These are phyloP conservation scores for Emmonsiellopsis sp. DNA, from an alignment of 2,329 filamentous ascomycete species.

Conservation along the genomic window DNA sequence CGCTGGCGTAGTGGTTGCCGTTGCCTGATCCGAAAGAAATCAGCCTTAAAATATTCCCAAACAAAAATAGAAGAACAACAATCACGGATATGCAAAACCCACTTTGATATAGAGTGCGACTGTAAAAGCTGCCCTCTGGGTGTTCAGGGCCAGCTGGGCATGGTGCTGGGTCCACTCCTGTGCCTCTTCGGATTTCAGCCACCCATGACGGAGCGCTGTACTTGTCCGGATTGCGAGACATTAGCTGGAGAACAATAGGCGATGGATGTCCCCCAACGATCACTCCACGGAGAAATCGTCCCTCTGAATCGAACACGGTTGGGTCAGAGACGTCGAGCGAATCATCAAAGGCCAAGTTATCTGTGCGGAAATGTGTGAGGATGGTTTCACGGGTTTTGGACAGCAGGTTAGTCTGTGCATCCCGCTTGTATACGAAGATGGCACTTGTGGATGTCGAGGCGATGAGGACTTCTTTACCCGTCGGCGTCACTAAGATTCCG, in stretches of 20 bases:
- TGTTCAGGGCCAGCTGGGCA: slow-evolving; percentile 10
- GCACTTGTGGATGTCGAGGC: slow-evolving; percentile 8
- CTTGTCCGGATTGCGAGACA: slow-evolving; percentile 9
- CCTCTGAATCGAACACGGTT: slow-evolving; percentile 10
- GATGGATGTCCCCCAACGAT: slow-evolving; percentile 10
- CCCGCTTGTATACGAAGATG: slow-evolving; percentile 11
- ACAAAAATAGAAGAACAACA: background rate
- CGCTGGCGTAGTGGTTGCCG: slow-evolving; percentile 10
- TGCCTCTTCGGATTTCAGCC: slow-evolving; percentile 12
- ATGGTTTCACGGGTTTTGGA: slow-evolving; percentile 8
- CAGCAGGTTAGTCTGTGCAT: slow-evolving; percentile 8
- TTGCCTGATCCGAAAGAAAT: slow-evolving; percentile 8
- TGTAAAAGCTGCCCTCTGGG: slow-evolving; percentile 7
- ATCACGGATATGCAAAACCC: background rate
- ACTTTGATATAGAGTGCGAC: slow-evolving; percentile 11
- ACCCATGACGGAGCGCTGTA: slow-evolving; percentile 12
- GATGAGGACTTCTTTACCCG: slow-evolving; percentile 12
- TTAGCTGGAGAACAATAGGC: slow-evolving; percentile 6
- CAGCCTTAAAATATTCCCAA: background rate
- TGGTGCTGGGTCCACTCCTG: slow-evolving; percentile 10
- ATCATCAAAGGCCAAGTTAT: slow-evolving; percentile 12
- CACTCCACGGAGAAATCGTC: slow-evolving; percentile 12
- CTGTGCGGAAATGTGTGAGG: slow-evolving; percentile 10
- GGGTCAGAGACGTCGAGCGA: slow-evolving; percentile 10
- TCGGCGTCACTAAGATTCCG: slow-evolving; percentile 12